These are phyloP conservation scores for Glonium stellatum DNA, from an alignment of 495 filamentous ascomycete species.

Conservation along the genomic window DNA sequence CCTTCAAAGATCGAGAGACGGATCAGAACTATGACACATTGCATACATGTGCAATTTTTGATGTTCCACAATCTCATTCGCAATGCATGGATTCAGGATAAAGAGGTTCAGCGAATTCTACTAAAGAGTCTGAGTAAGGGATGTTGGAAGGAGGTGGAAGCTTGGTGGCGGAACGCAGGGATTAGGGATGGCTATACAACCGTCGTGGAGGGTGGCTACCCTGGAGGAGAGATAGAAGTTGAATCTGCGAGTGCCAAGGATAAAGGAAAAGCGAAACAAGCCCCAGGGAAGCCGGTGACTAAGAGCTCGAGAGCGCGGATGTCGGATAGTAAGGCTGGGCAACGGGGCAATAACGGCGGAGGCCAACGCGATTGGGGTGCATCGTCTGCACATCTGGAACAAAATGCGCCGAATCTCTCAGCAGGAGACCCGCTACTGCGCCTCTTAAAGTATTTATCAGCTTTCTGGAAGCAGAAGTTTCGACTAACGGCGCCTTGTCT, in stretches of 20 bases:
- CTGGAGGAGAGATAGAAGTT: slow-evolving; percentile 7
- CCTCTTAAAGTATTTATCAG: slow-evolving; percentile 65
- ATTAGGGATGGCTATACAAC: slow-evolving; percentile 42
- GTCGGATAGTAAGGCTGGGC: not conserved
- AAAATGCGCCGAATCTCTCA: slow-evolving; percentile 64
- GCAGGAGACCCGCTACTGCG: slow-evolving; percentile 74
- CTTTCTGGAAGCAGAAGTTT: slow-evolving; percentile 87
- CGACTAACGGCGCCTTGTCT: slow-evolving; percentile 67
- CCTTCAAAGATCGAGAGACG: slow-evolving; percentile 75
- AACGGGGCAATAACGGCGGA: slow-evolving; percentile 20
- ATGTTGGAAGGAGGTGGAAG: slow-evolving; percentile 64
- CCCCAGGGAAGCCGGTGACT: slow-evolving; percentile 7
- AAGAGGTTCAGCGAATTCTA: slow-evolving; percentile 68
- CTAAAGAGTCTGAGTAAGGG: slow-evolving; percentile 60
- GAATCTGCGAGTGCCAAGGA: slow-evolving; percentile 9
- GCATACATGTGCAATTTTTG: slow-evolving; percentile 80
- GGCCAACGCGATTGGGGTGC: slow-evolving; percentile 67
- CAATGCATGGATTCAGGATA: slow-evolving; percentile 80
- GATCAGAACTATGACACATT: slow-evolving; percentile 71
- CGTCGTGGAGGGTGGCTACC: slow-evolving; percentile 30
- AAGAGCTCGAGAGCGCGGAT: not conserved
- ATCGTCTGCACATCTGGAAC: slow-evolving; percentile 60
- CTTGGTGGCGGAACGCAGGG: slow-evolving; percentile 63
- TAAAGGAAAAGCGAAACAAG: slow-evolving; percentile 11
- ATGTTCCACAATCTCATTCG: slow-evolving; percentile 83